Percentiles rank a stretch among this genome's conserved stretches.
These are phyloP conservation scores for Ogataea paraovalis DNA, from an alignment of 805 yeast genomes.

Conservation along the genomic window DNA sequence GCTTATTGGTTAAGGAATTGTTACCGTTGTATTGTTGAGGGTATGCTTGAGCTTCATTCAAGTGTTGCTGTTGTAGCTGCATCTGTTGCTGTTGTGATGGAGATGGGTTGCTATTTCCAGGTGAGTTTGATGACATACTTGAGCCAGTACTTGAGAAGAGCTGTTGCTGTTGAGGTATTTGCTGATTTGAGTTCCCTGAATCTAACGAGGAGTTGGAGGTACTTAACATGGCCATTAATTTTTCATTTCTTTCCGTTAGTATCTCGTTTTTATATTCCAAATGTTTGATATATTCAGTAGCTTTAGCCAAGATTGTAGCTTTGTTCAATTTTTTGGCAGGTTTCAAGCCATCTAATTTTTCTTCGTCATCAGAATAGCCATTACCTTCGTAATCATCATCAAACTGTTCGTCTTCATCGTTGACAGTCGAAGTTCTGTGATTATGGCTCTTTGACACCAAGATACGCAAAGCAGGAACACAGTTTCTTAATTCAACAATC, in stretches of 20 bases:
- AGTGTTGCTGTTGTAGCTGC: conserved; percentile 3
- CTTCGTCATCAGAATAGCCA: conserved; percentile 51
- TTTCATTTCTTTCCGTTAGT: conserved; percentile 45
- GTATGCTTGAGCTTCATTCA: conserved; percentile 9
- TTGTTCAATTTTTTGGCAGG: conserved; percentile 77
- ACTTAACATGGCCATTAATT: conserved; percentile 28
- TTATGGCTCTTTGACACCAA: conserved; percentile 35
- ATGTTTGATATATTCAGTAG: conserved; percentile 74
- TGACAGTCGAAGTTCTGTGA: conserved; percentile 28
- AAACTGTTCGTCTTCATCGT: conserved; percentile 39
- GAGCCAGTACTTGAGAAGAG: conserved; percentile 21
- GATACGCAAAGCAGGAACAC: conserved; percentile 71
- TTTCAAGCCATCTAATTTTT: conserved; percentile 63
- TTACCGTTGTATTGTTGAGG: conserved; percentile 15
- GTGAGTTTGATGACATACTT: conserved; percentile 21
- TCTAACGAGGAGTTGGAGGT: conserved; percentile 13
- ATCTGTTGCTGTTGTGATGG: conserved; percentile 1
- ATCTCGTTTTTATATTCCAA: conserved; percentile 57
- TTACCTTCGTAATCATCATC: conserved; percentile 48
- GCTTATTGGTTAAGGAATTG: conserved; percentile 38
- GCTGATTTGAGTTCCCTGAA: conserved; percentile 11
- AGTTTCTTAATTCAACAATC: conserved; percentile 66
- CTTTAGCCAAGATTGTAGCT: conserved; percentile 71
- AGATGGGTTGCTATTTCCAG: conserved; percentile 12
- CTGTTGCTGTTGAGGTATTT: conserved; percentile 6